Evolutionary conservation across 1,139 yeast genomes (phyloP).

Genomic region (Oligophagozyma castellii): DNA sequence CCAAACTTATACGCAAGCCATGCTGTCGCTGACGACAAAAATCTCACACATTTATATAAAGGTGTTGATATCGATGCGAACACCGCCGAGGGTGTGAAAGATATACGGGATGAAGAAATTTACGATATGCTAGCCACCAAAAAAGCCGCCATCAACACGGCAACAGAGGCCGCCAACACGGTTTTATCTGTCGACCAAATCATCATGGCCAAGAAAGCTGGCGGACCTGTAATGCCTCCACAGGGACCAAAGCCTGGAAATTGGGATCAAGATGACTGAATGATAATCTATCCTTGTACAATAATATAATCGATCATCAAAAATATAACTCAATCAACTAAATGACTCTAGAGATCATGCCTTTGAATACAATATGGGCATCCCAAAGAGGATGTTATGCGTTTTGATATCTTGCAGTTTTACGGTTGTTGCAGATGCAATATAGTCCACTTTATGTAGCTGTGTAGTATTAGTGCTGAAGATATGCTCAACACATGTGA

Average conservation of each 20-base stretch:
- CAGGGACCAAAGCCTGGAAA: constrained; percentile 77
- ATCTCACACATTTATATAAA: constrained; percentile 28
- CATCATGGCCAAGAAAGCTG: constrained; percentile 79
- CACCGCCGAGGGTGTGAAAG: constrained; percentile 52
- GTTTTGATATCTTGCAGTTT: no score
- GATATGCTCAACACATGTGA: no score
- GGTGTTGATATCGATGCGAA: constrained; percentile 70
- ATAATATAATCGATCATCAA: no score
- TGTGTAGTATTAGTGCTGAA: no score
- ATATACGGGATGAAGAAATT: constrained; percentile 55
- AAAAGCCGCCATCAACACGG: constrained; percentile 78
- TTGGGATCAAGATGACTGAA: constrained; percentile 90
- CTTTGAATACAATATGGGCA: no score
- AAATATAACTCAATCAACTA: no score
- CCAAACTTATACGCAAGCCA: constrained; percentile 86
- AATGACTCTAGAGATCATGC: no score
- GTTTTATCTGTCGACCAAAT: constrained; percentile 60
- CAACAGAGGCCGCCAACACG: constrained; percentile 91
- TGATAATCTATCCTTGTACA: no score
- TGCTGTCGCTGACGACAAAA: constrained; percentile 24
- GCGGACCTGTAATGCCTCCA: constrained; percentile 74
- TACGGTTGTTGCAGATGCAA: no score
- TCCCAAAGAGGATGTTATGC: no score
- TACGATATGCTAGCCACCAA: constrained; percentile 73
- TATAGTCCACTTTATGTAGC: no score